Evolutionary conservation across 257 asterid genomes (phyloP).

Genomic region (Hygrophila difformis): DNA sequence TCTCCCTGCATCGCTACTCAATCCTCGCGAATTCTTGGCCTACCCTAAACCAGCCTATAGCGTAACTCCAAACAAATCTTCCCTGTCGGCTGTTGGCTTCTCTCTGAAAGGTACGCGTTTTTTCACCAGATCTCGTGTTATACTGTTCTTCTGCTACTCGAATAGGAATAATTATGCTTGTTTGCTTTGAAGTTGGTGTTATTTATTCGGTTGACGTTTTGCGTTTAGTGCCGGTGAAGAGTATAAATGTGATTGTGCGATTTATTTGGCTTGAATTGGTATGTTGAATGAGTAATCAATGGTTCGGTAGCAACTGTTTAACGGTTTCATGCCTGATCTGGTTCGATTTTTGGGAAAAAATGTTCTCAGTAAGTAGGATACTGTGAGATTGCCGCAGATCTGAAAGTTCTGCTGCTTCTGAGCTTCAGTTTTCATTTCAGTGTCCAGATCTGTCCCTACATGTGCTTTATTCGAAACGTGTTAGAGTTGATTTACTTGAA

Average conservation of each 20-base stretch:
- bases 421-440: too few relatives aligned
- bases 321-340: background rate
- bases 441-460: too few relatives aligned
- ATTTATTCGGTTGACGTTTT: background rate
- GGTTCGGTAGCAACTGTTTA: too few relatives aligned
- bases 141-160: too few relatives aligned
- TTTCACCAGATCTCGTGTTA: slow-evolving; percentile 1
- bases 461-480: too few relatives aligned
- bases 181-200: background rate
- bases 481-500: too few relatives aligned
- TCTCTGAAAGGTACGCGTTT: slow-evolving; percentile 16
- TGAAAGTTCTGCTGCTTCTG: too few relatives aligned
- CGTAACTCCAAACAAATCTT: slow-evolving; percentile 12
- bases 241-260: background rate
- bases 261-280: background rate
- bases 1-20: slow-evolving; percentile 4
- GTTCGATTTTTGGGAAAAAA: slow-evolving; percentile 5
- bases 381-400: too few relatives aligned
- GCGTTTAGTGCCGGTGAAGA: background rate
- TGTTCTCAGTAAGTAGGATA: too few relatives aligned
- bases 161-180: too few relatives aligned
- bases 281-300: too few relatives aligned
- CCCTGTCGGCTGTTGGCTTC: slow-evolving; percentile 17
- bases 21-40: slow-evolving; percentile 20
- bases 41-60: slow-evolving; percentile 1